Base-by-base conservation (phyloP, 306 rosid genomes). In the Quercus mongolica region DNA sequence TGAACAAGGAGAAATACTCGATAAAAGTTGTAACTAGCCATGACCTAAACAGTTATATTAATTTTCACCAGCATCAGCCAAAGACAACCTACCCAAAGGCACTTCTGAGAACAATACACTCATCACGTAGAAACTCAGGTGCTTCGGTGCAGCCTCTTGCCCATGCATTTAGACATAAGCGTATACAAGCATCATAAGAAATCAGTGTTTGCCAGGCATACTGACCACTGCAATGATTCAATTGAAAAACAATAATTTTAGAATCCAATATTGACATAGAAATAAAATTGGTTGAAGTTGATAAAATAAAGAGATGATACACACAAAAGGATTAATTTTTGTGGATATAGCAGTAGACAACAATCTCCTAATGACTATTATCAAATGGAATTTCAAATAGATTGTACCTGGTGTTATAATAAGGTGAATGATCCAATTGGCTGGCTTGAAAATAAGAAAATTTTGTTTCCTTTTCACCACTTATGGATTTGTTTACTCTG, bases 111-210 rank as follows among this genome's bases (percentile, higher is more conserved):
- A 86, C 89, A 71, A 91, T 62, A 61, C 99, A 95, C 84, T 88
- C 96, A 63, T 92, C 92, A 51, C 80, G 89, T 19, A 95, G 85
- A 86, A 95, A 95, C 78, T 90, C 97, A 0, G 98, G 94, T 49
- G 99, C 97, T 77, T 95, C 96, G 15, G 92, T 78, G 86, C 98
- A 91, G 78, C 99, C 99, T 84, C 82, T 84, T 69, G 86, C 98
- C 98, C 99, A 95, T 73, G 93, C 92, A 83, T 93, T 96, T 51
- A 95, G 93, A 83, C 99, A 95, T 65, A 95, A 87, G 58, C 97
- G 96, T 80, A 93, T 88, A 73, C 98, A 91, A 59, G 99, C 98
- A 58, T 95, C 99, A 80, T 95, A 91, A 58, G 99, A 91, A 78
- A 95, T 85, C 75, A 95, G 87, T 63, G 98, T 91, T 90, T 95